Conservation (phyloP, 352 stramenopile genomes). For the Globisporangium cylindrosporum region DNA sequence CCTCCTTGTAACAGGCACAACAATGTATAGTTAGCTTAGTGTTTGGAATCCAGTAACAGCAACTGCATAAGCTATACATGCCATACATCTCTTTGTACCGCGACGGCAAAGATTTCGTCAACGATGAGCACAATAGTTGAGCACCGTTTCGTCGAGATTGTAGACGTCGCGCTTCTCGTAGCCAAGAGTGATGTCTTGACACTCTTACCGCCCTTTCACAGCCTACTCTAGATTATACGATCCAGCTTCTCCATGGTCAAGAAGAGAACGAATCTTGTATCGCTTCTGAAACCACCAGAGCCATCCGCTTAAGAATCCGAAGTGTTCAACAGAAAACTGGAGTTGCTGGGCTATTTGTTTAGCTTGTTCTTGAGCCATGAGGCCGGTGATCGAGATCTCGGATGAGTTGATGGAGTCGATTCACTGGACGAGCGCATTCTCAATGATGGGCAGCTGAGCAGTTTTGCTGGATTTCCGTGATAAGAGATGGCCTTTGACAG, state of each 20-base stretch:
- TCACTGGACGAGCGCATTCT: background rate
- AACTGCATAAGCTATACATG: background rate
- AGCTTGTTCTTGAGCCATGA: background rate
- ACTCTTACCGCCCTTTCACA: background rate
- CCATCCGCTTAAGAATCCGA: background rate
- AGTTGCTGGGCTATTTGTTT: background rate
- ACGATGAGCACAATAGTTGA: background rate
- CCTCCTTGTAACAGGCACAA: background rate
- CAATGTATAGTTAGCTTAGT: background rate
- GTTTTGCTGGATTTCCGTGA: too few relatives aligned
- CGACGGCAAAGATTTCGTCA: background rate
- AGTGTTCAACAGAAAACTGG: background rate
- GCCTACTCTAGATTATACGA: background rate
- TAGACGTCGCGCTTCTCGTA: background rate
- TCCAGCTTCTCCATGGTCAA: background rate
- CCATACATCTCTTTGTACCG: background rate
- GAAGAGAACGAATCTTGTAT: background rate
- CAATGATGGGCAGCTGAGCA: background rate
- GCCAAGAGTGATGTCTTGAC: background rate
- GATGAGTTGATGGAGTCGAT: background rate
- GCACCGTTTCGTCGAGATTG: conserved; percentile 1
- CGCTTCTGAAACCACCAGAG: conserved; percentile 2
- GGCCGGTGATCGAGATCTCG: background rate
- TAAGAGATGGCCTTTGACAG: too few relatives aligned
- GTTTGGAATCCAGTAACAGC: too few relatives aligned